Evolutionary conservation across 2,329 filamentous ascomycete species (phyloP), one percentile per base, ranked within the genome.

Genomic region (Fusarium coffeatum): DNA sequence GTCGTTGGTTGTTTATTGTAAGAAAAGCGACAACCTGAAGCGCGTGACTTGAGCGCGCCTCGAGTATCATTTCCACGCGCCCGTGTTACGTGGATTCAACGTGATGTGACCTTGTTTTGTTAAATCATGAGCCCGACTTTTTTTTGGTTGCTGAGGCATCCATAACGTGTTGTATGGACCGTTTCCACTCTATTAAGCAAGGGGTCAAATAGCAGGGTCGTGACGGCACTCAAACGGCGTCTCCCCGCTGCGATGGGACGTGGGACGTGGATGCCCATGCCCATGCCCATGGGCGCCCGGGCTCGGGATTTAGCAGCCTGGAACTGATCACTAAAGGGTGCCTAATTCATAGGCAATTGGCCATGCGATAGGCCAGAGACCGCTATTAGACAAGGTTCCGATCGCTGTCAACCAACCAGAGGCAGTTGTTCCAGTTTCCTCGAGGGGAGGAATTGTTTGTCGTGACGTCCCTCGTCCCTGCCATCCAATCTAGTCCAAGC

Each of bases 81-180:
- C 47, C 55, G 64, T 41, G 68, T 66, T 71, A 61, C 40, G 40
- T 34, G 50, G 59, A 51, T 55, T 59, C 43, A 50, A 70, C 53
- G 58, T 64, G 69, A 71, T 59, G 66, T 66, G 72, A 64, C 62
- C 59, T 55, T 68, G 63, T 53, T 71, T 66, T 63, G 55, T 59
- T 54, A 23, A 65, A 69, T 71, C 64, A 61, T 69, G 69, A 65
- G 64, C 59, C 45, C 23, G 18, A 34, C 45, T 42, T 42, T 57
- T 62, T 45, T 34, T 37, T 65, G 65, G 72, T 75, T 75, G 73
- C 73, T 73, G 68, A 75, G 73, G 73, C 73, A 72, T 71, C 64
- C 67, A 56, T 43, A 60, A 55, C 25, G 55, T 63, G 30, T 42
- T 23, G 37, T 16, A 45, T 28, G 23, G 28, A 37, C 30, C 25